Evolutionary conservation across 2,329 filamentous ascomycete species (phyloP).

Genomic region (Fusarium protoensiforme): DNA sequence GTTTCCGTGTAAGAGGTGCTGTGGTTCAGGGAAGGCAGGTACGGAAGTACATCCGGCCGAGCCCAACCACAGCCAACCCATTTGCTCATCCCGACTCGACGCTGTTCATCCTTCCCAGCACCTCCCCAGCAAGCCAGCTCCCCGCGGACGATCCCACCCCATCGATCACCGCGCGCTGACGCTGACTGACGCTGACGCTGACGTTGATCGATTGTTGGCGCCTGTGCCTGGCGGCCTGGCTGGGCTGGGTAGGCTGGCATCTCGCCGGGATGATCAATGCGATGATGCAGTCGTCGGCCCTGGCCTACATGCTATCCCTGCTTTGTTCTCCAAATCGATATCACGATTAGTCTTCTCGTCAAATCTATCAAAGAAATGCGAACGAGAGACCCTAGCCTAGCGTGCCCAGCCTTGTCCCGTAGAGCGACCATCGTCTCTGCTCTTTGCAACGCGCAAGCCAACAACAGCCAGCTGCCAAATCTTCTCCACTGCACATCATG

Average conservation of each 20-base stretch:
- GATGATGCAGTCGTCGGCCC: constrained; percentile 4
- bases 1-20: neutral
- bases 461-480: constrained; percentile 4
- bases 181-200: constrained; percentile 38
- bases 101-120: constrained; percentile 8
- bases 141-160: constrained; percentile 24
- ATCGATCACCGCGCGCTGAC: constrained; percentile 33
- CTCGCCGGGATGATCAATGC: constrained; percentile 12
- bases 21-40: constrained; percentile 2
- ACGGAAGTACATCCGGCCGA: constrained; percentile 26
- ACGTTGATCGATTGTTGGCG: constrained; percentile 28
- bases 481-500: constrained; percentile 28
- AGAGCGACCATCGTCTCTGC: neutral
- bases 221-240: constrained; percentile 21
- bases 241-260: constrained; percentile 14
- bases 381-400: constrained; percentile 2
- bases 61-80: constrained; percentile 24
- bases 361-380: neutral
- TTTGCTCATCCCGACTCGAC: constrained; percentile 20
- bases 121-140: constrained; percentile 9
- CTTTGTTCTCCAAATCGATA: constrained; percentile 6
- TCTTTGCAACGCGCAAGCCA: neutral
- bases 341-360: neutral
- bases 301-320: neutral
- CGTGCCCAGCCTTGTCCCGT: neutral